Evolutionary conservation across 352 stramenopile genomes (phyloP).

Genomic region (Peronospora farinosa): DNA sequence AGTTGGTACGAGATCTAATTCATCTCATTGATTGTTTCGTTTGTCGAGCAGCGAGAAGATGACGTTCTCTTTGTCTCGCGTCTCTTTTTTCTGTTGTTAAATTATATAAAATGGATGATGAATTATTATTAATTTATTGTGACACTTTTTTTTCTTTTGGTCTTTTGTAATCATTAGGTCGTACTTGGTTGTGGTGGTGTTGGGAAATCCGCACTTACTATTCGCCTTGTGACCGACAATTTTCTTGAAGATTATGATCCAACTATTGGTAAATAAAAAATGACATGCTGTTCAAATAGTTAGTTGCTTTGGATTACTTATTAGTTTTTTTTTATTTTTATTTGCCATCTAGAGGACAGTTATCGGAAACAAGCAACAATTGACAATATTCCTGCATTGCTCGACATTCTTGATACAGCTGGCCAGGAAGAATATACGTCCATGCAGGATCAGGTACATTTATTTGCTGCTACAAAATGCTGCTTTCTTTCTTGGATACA

Average conservation of each 20-base stretch:
- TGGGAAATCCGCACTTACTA: slow-evolving; percentile 89
- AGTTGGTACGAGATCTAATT: slow-evolving; percentile 45
- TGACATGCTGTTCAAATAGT: too few species aligned
- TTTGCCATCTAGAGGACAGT: slow-evolving; percentile 69
- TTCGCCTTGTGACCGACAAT: slow-evolving; percentile 88
- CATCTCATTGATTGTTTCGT: background rate
- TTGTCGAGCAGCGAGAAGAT: too few species aligned
- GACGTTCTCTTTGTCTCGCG: background rate
- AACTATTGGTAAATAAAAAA: slow-evolving; percentile 60
- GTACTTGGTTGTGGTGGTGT: slow-evolving; percentile 87
- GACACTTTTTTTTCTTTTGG: background rate
- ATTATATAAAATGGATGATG: background rate
- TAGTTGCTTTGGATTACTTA: too few species aligned
- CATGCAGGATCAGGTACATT: slow-evolving; percentile 82
- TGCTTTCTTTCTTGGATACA: background rate
- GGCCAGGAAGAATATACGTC: slow-evolving; percentile 90
- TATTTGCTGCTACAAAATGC: background rate
- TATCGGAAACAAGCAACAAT: slow-evolving; percentile 89
- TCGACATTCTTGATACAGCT: slow-evolving; percentile 90
- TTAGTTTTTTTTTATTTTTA: too few species aligned
- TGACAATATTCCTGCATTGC: slow-evolving; percentile 69
- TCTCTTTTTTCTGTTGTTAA: background rate
- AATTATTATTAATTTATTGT: slow-evolving; percentile 6
- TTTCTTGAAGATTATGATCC: slow-evolving; percentile 92
- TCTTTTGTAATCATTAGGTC: slow-evolving; percentile 44